Conservation (phyloP, 2,329 filamentous ascomycete species). For the Alternaria arborescens region DNA sequence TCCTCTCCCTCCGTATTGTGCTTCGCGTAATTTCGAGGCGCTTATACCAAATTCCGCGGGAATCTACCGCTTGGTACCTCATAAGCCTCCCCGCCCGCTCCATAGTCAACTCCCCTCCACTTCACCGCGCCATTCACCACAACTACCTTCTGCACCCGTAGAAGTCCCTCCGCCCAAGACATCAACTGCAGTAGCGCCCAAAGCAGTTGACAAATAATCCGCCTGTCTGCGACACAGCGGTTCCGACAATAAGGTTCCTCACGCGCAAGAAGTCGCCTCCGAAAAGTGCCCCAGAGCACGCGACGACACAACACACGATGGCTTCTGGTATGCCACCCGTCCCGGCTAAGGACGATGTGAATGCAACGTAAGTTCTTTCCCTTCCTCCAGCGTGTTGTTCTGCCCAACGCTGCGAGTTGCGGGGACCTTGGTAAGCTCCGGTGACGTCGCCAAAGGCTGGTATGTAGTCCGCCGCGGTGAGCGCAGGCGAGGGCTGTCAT, state of each 20-base stretch:
- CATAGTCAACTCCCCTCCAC: slow-evolving; percentile 15
- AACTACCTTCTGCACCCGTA: slow-evolving; percentile 4
- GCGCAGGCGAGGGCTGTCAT: background rate
- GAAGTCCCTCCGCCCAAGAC: slow-evolving; percentile 5
- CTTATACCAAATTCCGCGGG: background rate
- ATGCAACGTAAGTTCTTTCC: slow-evolving; percentile 64
- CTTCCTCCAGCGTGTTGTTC: background rate
- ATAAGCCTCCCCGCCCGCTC: slow-evolving; percentile 11
- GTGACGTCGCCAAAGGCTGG: slow-evolving; percentile 3
- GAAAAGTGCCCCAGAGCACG: slow-evolving; percentile 47
- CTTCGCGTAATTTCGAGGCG: slow-evolving; percentile 2
- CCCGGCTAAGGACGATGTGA: slow-evolving; percentile 66
- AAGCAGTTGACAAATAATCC: background rate
- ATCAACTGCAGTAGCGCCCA: background rate
- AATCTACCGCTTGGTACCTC: slow-evolving; percentile 9
- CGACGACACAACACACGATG: slow-evolving; percentile 41
- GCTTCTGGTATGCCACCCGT: slow-evolving; percentile 52
- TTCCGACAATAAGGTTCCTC: slow-evolving; percentile 37
- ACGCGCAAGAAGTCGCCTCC: slow-evolving; percentile 46
- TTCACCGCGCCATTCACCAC: slow-evolving; percentile 11
- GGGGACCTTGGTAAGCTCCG: background rate
- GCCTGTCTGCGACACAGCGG: slow-evolving; percentile 15
- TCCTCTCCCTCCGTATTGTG: slow-evolving; percentile 10
- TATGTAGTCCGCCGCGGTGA: background rate
- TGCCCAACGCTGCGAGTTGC: background rate